These are phyloP conservation scores for Ceratobasidium sp. DNA, from an alignment of 1,284 basidiomycete genomes.

Conservation along the genomic window DNA sequence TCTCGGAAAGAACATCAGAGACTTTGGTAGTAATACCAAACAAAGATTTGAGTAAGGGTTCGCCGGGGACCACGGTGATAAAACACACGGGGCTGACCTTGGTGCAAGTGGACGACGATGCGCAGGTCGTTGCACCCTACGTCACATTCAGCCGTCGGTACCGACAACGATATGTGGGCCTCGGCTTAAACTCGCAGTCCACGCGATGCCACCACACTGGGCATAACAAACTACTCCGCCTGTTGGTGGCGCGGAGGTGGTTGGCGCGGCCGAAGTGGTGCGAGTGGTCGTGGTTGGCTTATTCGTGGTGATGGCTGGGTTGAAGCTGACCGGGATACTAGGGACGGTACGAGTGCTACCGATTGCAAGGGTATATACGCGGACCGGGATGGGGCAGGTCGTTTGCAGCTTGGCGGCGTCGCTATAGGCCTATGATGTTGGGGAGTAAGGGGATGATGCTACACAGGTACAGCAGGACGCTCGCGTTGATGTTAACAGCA, in stretches of 20 bases:
- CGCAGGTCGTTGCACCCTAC: constrained; percentile 1
- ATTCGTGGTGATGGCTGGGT: neutral
- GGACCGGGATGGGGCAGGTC: constrained; percentile 46
- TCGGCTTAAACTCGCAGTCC: constrained; percentile 4
- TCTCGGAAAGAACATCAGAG: constrained; percentile 13
- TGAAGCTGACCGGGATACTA: constrained; percentile 12
- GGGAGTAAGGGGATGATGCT: no score
- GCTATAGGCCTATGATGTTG: constrained; percentile 42
- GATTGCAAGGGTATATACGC: constrained; percentile 40
- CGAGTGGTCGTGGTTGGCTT: neutral
- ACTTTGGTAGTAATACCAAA: constrained; percentile 30
- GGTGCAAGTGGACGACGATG: constrained; percentile 19
- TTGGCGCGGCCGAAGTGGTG: constrained; percentile 15
- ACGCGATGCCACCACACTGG: constrained; percentile 42
- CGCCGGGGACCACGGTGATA: neutral
- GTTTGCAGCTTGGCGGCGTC: constrained; percentile 45
- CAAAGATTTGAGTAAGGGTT: neutral
- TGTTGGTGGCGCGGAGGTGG: constrained; percentile 24
- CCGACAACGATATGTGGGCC: neutral
- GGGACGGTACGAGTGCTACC: constrained; percentile 13
- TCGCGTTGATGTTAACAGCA: constrained; percentile 38
- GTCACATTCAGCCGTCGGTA: no score
- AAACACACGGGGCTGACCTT: constrained; percentile 28
- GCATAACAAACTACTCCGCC: constrained; percentile 39
- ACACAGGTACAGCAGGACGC: neutral